Evolutionary conservation across 2,329 filamentous ascomycete genomes (phyloP).

Genomic region (Claviceps humidiphila): DNA sequence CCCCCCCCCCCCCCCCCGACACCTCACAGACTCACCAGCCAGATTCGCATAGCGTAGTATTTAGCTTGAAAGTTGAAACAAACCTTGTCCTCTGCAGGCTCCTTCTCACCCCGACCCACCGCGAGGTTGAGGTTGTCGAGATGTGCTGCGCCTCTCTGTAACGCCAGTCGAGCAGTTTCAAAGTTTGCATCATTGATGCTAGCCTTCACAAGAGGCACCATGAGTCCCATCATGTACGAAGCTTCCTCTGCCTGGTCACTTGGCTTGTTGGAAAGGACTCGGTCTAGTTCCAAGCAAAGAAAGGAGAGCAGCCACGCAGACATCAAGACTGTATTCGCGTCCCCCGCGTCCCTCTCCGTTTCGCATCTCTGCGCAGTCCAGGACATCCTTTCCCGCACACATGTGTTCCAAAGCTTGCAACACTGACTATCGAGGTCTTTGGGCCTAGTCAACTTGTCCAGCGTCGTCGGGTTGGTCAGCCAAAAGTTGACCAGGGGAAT

Average conservation of each 20-base stretch:
- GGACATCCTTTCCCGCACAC: slow-evolving; percentile 34
- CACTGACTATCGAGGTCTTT: slow-evolving; percentile 41
- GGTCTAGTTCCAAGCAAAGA: slow-evolving; percentile 48
- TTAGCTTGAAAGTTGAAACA: slow-evolving; percentile 35
- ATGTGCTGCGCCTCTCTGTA: slow-evolving; percentile 45
- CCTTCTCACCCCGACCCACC: background rate
- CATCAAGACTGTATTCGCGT: slow-evolving; percentile 19
- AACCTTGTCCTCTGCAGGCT: too few species aligned
- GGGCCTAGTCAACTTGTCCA: background rate
- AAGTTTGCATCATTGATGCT: slow-evolving; percentile 38
- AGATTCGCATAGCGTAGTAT: slow-evolving; percentile 52
- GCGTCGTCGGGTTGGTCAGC: background rate
- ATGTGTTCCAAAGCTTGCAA: slow-evolving; percentile 53
- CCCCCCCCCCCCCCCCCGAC: too few species aligned
- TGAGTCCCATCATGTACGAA: slow-evolving; percentile 50
- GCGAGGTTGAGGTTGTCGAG: background rate
- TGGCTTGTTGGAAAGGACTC: slow-evolving; percentile 19
- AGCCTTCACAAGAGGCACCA: slow-evolving; percentile 49
- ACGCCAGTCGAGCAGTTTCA: slow-evolving; percentile 42
- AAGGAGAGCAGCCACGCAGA: slow-evolving; percentile 46
- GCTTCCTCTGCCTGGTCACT: slow-evolving; percentile 22
- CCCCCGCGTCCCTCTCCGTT: slow-evolving; percentile 6
- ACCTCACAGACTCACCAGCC: slow-evolving; percentile 39
- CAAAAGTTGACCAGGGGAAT: slow-evolving; percentile 12
- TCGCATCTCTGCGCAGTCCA: slow-evolving; percentile 9